Evolutionary conservation across 352 stramenopile species (phyloP), one percentile per base, ranked within the genome.

Genomic region (Phytophthora pseudosyringae): DNA sequence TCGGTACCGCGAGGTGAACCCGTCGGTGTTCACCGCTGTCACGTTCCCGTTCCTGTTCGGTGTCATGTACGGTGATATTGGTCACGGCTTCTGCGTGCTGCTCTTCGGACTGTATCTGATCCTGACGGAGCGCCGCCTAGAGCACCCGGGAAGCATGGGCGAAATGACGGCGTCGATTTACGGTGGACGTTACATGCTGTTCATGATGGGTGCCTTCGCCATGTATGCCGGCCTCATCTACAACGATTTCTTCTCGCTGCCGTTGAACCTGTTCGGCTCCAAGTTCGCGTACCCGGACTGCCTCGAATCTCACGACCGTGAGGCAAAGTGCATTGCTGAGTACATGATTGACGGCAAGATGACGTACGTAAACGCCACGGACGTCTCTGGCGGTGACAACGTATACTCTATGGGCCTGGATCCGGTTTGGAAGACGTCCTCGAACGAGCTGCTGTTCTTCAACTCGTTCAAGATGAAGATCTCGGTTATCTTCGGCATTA

Each of bases 401-500:
- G 97, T 99, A 31, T 99, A 99, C 73, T 92, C 95, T 13, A 96
- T 99, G 74, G 98, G 98, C 31, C 65, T 99, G 35, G 98, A 99
- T 80, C 98, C 98, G 10, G 93, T 98, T 43, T 99, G 98, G 98
- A 98, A 99, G 66, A 96, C 98, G 47, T 93, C 96, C 28, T 83
- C 89, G 18, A 99, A 99, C 76, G 97, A 99, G 55, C 80, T 99
- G 55, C 73, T 99, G 13, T 99, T 99, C 71, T 99, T 99, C 80
- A 99, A 99, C 86, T 99, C 95, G 35, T 99, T 99, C 88, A 99
- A 99, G 83, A 99, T 99, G 98, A 99, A 99, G 83, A 88, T 99
- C 18, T 97, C 93, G 57, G 97, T 99, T 21, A 98, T 99, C 50
- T 91, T 99, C 50, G 98, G 97, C 40, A 99, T 99, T 53, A 81